These are phyloP conservation scores for Cytospora piceae DNA, from an alignment of 2,329 filamentous ascomycete species.

Conservation along the genomic window DNA sequence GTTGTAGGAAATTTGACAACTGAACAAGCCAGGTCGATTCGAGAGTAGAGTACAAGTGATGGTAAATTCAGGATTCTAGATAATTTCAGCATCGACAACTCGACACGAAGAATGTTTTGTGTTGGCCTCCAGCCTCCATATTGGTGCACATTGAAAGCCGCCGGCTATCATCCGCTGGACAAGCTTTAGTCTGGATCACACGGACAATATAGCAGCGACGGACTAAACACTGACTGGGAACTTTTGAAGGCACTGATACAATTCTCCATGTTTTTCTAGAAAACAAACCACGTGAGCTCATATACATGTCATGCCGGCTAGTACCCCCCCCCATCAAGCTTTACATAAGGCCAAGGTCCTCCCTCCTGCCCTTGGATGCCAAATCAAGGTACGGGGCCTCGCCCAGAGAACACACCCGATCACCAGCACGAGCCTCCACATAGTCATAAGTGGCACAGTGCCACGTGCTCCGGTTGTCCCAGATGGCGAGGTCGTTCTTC, in stretches of 20 bases:
- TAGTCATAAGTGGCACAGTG: conserved; percentile 67
- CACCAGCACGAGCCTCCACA: conserved; percentile 45
- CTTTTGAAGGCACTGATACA: not conserved
- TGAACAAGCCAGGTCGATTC: not conserved
- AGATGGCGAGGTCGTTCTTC: conserved; percentile 62
- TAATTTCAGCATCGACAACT: not conserved
- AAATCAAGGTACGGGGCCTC: conserved; percentile 49
- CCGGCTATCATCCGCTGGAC: not conserved
- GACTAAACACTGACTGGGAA: not conserved
- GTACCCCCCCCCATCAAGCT: accelerated
- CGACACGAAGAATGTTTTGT: not conserved
- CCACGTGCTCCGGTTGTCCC: conserved; percentile 63
- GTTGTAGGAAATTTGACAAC: not conserved
- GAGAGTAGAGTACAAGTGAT: not conserved
- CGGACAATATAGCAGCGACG: not conserved
- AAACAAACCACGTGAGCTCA: not conserved
- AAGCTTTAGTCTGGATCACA: not conserved
- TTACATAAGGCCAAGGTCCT: conserved; percentile 38
- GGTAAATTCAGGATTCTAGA: no score
- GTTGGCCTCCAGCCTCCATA: not conserved
- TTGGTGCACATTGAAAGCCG: not conserved
- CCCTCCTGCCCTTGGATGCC: conserved; percentile 43
- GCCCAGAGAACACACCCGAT: conserved; percentile 47
- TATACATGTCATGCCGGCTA: not conserved
- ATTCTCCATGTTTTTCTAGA: not conserved